Percentiles rank a stretch among this genome's conserved stretches.
Conservation (phyloP, 176 grass and related monocot genomes). For the Eremochloa ophiuroides region DNA sequence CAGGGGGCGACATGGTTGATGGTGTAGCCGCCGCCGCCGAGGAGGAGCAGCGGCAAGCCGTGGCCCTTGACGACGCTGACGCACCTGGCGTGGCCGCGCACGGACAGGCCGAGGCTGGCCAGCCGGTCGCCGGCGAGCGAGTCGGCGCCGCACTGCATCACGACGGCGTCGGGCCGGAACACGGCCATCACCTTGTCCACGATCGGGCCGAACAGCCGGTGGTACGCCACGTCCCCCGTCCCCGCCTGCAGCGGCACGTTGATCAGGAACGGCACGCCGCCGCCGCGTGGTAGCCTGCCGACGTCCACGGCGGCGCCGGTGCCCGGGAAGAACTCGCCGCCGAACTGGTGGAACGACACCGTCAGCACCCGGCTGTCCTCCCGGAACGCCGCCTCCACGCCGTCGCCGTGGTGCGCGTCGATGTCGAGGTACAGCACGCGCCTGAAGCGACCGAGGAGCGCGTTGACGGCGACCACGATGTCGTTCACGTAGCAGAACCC, state of each 20-base stretch:
- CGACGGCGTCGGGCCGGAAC: not conserved
- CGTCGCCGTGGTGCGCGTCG: constrained; percentile 79
- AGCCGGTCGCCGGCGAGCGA: constrained; percentile 46
- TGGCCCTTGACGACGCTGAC: not conserved
- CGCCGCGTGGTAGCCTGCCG: constrained; percentile 35
- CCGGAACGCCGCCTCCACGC: constrained; percentile 46
- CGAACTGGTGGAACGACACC: constrained; percentile 50
- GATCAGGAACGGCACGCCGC: constrained; percentile 29
- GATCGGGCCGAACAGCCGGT: not conserved
- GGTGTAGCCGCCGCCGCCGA: constrained; percentile 46
- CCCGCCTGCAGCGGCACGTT: constrained; percentile 47
- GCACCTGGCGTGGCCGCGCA: constrained; percentile 43
- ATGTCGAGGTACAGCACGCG: constrained; percentile 78
- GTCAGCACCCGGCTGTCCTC: constrained; percentile 38
- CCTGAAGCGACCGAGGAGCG: constrained; percentile 20
- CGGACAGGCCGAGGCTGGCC: constrained; percentile 38
- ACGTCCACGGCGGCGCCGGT: constrained; percentile 31
- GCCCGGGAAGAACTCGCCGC: constrained; percentile 43
- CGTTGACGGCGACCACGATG: constrained; percentile 50
- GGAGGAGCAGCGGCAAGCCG: constrained; percentile 39
- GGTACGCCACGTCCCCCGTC: constrained; percentile 42
- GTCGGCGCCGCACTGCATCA: constrained; percentile 31
- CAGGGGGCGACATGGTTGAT: not conserved
- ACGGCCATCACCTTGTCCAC: not conserved
- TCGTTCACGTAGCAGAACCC: constrained; percentile 72